A percentile compares a stretch with the other conserved stretches of the same genome.
Evolutionary conservation across 2,329 filamentous ascomycete genomes (phyloP).

Genomic region (Acarospora socialis): DNA sequence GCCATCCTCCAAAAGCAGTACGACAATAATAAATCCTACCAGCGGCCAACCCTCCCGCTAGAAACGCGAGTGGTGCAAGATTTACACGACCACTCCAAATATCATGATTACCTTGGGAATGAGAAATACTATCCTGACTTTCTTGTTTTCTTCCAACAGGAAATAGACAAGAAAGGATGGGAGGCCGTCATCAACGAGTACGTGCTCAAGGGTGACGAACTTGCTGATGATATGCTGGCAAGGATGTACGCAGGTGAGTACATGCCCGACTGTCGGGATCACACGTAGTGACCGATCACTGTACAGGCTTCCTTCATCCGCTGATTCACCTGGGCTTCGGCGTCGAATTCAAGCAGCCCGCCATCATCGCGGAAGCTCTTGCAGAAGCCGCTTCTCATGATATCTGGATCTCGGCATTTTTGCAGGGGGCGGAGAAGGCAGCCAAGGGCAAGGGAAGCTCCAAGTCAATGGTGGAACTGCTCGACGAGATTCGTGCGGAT

Average conservation of each 20-base stretch:
- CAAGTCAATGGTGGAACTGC: constrained; percentile 41
- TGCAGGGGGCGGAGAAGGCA: constrained; percentile 28
- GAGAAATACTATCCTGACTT: constrained; percentile 57
- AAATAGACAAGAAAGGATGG: constrained; percentile 54
- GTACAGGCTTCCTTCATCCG: constrained; percentile 55
- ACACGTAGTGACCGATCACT: background rate
- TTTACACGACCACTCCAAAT: constrained; percentile 42
- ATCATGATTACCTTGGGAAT: constrained; percentile 48
- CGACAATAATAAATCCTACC: constrained; percentile 50
- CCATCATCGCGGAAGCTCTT: constrained; percentile 65
- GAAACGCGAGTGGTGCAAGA: constrained; percentile 39
- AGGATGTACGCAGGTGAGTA: constrained; percentile 49
- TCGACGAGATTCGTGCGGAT: constrained; percentile 44
- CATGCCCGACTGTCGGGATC: background rate
- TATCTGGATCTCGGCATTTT: constrained; percentile 38
- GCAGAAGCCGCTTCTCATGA: constrained; percentile 62
- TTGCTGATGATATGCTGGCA: constrained; percentile 53
- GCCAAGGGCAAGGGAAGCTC: constrained; percentile 21
- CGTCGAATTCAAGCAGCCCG: constrained; percentile 67
- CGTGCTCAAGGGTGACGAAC: constrained; percentile 51
- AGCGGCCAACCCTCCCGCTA: constrained; percentile 38
- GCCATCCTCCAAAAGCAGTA: constrained; percentile 49
- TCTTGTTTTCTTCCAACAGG: constrained; percentile 58
- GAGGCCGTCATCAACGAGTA: constrained; percentile 49
- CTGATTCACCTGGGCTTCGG: constrained; percentile 78